A percentile compares a stretch with the other conserved stretches of the same genome.
These are phyloP conservation scores for Jacaranda copaia DNA, from an alignment of 257 asterid genomes.

Conservation along the genomic window DNA sequence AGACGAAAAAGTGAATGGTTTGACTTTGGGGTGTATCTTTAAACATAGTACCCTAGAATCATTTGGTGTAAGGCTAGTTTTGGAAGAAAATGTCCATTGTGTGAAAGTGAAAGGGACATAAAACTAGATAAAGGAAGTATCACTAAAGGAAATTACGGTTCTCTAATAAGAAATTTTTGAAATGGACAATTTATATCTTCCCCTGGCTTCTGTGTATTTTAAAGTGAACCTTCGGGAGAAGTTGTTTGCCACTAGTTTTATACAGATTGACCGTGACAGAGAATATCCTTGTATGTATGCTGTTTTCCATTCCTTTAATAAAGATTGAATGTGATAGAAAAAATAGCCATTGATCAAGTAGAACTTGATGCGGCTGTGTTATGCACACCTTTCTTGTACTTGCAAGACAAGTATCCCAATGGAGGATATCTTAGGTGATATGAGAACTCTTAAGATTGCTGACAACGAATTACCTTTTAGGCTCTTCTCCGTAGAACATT, in stretches of 20 bases:
- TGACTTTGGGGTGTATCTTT: not conserved
- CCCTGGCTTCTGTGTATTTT: not conserved
- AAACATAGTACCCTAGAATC: not conserved
- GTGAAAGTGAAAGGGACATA: slow-evolving; percentile 12
- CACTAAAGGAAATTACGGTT: not conserved
- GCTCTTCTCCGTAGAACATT: not conserved
- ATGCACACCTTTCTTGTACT: not conserved
- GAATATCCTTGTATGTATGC: not conserved
- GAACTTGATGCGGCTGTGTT: not conserved
- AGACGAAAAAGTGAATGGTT: not conserved
- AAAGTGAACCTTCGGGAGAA: not conserved
- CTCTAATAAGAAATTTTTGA: not conserved
- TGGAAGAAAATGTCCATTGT: not conserved
- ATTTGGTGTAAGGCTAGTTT: not conserved
- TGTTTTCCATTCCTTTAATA: not conserved
- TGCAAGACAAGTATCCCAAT: not conserved
- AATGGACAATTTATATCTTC: not conserved
- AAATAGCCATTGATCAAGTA: not conserved
- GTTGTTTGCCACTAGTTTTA: not conserved
- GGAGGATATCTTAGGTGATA: not conserved
- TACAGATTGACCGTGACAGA: not conserved
- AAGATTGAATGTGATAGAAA: not conserved
- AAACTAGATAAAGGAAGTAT: not conserved
- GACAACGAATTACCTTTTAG: not conserved
- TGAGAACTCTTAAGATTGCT: slow-evolving; percentile 8